These are phyloP conservation scores for Zoysia pacifica DNA, from an alignment of 176 grass and related monocot genomes.

Conservation along the genomic window DNA sequence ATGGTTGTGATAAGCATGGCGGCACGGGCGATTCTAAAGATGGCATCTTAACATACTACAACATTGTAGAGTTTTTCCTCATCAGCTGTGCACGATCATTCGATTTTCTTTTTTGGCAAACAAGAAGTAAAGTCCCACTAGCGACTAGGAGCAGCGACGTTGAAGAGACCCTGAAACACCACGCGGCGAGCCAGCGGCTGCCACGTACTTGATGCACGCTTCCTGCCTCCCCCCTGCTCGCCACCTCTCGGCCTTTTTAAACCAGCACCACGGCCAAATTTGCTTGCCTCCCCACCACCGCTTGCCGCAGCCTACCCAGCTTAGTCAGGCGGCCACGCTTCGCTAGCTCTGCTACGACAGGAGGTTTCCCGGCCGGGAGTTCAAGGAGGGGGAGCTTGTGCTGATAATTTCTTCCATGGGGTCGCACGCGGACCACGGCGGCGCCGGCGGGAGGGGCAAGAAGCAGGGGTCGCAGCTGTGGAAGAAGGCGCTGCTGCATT, in stretches of 20 bases:
- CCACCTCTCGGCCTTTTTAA: slow-evolving; percentile 66
- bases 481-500: slow-evolving; percentile 89
- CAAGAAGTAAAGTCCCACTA: background rate
- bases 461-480: slow-evolving; percentile 64
- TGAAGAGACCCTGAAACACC: background rate
- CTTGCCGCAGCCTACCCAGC: background rate
- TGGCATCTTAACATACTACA: background rate
- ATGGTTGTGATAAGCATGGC: background rate
- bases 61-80: background rate
- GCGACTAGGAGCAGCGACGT: too few species aligned
- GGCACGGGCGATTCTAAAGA: background rate
- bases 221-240: slow-evolving; percentile 6
- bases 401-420: slow-evolving; percentile 30
- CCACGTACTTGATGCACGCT: background rate
- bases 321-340: slow-evolving; percentile 2
- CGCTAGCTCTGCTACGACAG: background rate
- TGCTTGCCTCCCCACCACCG: slow-evolving; percentile 44
- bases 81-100: background rate
- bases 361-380: background rate
- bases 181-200: slow-evolving; percentile 21
- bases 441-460: slow-evolving; percentile 34
- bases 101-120: background rate
- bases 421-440: slow-evolving; percentile 36
- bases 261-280: slow-evolving; percentile 50
- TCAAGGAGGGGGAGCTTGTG: background rate